Base-by-base conservation (phyloP, 2,329 filamentous ascomycete species). In the Tolypocladium pustulatum region DNA sequence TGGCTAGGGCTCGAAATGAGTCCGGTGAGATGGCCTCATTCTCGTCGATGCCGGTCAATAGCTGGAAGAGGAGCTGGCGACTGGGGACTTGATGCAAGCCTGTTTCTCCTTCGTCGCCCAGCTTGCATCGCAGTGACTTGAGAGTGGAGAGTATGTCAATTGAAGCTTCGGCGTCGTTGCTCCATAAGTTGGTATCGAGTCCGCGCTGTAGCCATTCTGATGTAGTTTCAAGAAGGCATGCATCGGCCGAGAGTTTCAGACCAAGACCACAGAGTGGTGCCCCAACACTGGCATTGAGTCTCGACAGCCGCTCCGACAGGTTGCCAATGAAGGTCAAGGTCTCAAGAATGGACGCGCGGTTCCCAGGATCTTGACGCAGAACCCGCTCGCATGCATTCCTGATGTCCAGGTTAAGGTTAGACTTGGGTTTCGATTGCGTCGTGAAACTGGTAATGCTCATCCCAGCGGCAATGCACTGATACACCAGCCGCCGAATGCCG, bases 241-340 rank as follows among this genome's bases (percentile, higher is more conserved):
- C 60, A 36, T 65, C 59, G 34, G 69, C 69, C 27, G 73, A 72
- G 41, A 71, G 59, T 55, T 59, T 62, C 55, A 75, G 59, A 1
- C 66, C 72, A 36, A 70, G 58, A 20, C 66, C 65, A 49, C 68
- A 67, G 10, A 78, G 60, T 2, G 66, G 53, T 0, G 61, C 51
- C 15, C 70, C 65, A 7, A 75, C 52, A 30, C 63, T 58, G 8
- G 62, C 55, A 6, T 60, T 62, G 25, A 65, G 59, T 9, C 60
- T 60, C 4, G 68, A 63, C 12, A 76, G 63, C 51, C 68, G 70
- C 51, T 74, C 66, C 32, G 67, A 63, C 17, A 79, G 57, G 60
- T 78, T 76, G 57, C 77, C 75, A 30, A 80, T 62, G 55, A 79
- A 71, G 1, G 65, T 61, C 43, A 79, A 64, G 13, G 61, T 61